Percentiles rank a stretch among this genome's conserved stretches.
Conservation (phyloP, 1,284 basidiomycete genomes). For the Cutaneotrichosporon sp. region DNA sequence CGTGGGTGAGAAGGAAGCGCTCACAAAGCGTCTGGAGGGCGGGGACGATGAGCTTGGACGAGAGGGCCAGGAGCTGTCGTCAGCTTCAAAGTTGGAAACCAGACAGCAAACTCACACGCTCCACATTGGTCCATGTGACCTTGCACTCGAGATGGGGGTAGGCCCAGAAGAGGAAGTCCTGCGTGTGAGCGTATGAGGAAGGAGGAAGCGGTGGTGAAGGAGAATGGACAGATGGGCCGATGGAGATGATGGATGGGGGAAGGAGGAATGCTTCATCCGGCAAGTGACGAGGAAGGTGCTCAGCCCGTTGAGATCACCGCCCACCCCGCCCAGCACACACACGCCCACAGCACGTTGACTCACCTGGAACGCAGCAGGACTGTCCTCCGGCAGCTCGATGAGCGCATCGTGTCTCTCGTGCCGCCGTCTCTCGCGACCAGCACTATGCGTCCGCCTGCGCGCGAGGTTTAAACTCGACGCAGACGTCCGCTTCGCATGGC, state of each 20-base stretch:
- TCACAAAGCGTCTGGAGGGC: conserved; percentile 76
- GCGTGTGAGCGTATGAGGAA: conserved; percentile 6
- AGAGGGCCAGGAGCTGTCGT: conserved; percentile 39
- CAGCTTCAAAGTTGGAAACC: neutral
- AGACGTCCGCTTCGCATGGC: conserved; percentile 1
- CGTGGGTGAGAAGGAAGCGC: conserved; percentile 83
- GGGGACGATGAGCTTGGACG: conserved; percentile 63
- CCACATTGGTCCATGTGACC: conserved; percentile 90
- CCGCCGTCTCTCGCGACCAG: conserved; percentile 5
- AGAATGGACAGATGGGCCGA: neutral
- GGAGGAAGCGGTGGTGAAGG: neutral
- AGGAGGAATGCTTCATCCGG: neutral
- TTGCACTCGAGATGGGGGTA: conserved; percentile 70
- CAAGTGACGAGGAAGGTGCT: neutral
- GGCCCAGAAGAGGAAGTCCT: conserved; percentile 52
- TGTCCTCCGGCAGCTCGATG: conserved; percentile 47
- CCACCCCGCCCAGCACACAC: neutral
- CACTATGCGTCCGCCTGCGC: conserved; percentile 7
- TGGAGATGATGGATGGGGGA: neutral
- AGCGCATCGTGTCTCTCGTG: conserved; percentile 32
- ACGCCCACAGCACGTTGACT: neutral
- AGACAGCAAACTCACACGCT: conserved; percentile 58
- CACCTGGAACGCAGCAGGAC: conserved; percentile 44
- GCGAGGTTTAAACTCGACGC: conserved; percentile 5
- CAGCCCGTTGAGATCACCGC: neutral